A percentile compares a stretch with the other conserved stretches of the same genome.
phyloP scores from a whole-genome alignment of 257 asterid genomes.

The Nicotiana paniculata region DNA sequence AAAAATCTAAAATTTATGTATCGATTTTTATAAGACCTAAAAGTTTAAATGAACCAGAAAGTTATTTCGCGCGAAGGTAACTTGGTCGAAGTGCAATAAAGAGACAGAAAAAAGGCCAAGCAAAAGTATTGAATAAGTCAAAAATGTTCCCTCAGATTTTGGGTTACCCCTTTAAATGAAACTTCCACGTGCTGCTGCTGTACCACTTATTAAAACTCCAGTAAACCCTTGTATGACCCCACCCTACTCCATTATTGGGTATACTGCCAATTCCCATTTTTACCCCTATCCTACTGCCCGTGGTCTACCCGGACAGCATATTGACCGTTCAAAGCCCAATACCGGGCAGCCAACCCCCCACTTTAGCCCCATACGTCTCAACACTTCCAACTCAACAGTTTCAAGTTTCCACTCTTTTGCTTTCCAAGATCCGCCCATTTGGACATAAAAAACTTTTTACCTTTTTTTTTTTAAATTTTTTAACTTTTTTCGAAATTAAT shows the following conservation, averaged over 20 bases:
- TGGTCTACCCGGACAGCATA: slow-evolving; percentile 3
- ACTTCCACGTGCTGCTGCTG: neutral
- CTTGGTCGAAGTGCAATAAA: no score
- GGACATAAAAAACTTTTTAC: no score
- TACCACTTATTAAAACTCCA: neutral
- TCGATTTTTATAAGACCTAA: no score
- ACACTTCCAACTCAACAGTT: neutral
- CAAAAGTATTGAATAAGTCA: neutral
- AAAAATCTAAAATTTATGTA: no score
- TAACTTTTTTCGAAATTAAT: no score
- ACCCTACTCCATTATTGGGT: neutral
- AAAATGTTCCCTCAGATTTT: neutral
- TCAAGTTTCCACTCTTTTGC: neutral
- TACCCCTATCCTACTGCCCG: neutral
- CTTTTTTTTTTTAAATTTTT: no score
- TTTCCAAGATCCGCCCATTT: no score
- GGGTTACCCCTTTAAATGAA: neutral
- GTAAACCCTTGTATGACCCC: neutral
- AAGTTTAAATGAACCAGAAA: no score
- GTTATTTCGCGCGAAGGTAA: no score
- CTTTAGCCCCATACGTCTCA: neutral
- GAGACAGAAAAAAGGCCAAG: no score
- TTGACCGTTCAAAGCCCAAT: neutral
- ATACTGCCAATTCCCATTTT: neutral
- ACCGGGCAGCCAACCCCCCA: neutral